These are phyloP conservation scores for Solanum bukasovii DNA, from an alignment of 257 asterid species.

Conservation along the genomic window DNA sequence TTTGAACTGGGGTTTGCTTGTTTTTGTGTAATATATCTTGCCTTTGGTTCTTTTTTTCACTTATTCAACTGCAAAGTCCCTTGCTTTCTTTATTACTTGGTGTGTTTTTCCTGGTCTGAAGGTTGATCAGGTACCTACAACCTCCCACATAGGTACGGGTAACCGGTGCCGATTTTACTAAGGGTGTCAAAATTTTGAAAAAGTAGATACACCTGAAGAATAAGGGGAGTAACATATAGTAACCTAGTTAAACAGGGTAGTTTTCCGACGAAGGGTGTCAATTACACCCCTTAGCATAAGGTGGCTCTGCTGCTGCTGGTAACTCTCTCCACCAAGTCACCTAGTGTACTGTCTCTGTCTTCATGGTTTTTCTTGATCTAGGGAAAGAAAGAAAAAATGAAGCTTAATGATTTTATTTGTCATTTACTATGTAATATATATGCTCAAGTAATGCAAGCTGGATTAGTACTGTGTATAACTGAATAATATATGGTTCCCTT, in stretches of 20 bases:
- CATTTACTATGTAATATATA: not conserved
- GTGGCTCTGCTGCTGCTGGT: not conserved
- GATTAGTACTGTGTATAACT: not conserved
- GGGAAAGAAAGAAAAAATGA: not conserved
- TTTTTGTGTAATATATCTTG: not conserved
- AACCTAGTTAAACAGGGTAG: not conserved
- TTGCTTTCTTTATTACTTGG: not conserved
- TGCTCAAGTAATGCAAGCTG: not conserved
- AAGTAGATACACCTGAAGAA: not conserved
- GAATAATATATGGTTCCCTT: not conserved
- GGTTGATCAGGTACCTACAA: not conserved
- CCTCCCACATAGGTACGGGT: not conserved
- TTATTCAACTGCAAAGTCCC: not conserved
- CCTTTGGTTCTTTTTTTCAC: not conserved
- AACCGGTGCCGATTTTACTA: not conserved
- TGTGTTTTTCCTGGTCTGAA: not conserved
- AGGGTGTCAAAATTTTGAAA: not conserved
- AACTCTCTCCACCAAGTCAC: not conserved
- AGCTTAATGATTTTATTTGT: not conserved
- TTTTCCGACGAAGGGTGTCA: not conserved
- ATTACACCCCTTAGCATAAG: too few relatives aligned
- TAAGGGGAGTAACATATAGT: not conserved
- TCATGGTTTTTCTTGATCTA: not conserved
- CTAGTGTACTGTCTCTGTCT: not conserved
- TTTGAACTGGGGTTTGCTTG: not conserved